A percentile compares a stretch with the other conserved stretches of the same genome.
These are phyloP conservation scores for Whalleya microplaca DNA, from an alignment of 2,329 filamentous ascomycete genomes.

Conservation along the genomic window DNA sequence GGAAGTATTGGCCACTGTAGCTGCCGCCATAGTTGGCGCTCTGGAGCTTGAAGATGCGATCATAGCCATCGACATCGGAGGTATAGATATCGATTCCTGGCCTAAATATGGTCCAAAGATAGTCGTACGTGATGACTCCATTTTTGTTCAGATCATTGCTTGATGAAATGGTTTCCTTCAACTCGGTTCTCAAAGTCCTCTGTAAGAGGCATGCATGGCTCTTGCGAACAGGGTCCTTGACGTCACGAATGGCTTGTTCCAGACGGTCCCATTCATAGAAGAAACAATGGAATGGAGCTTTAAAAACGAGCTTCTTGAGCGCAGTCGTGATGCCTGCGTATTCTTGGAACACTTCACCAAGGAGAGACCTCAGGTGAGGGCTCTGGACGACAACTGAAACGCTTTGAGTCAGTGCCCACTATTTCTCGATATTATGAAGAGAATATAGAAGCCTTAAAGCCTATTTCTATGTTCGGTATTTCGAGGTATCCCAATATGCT, in stretches of 20 bases:
- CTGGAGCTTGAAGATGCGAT: conserved; percentile 44
- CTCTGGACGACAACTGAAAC: conserved; percentile 60
- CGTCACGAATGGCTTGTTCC: conserved; percentile 52
- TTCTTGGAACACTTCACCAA: conserved; percentile 57
- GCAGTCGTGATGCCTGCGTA: conserved; percentile 64
- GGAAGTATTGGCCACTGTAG: conserved; percentile 44
- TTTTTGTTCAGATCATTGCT: conserved; percentile 57
- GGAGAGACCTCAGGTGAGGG: conserved; percentile 59
- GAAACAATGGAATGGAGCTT: conserved; percentile 63
- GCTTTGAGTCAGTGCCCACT: background rate
- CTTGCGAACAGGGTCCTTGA: conserved; percentile 46
- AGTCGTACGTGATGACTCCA: conserved; percentile 55
- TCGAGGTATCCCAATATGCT: background rate
- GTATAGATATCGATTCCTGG: conserved; percentile 49
- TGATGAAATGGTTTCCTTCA: conserved; percentile 53
- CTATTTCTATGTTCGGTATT: background rate
- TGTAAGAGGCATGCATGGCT: conserved; percentile 47
- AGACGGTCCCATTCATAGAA: conserved; percentile 51
- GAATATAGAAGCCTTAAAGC: background rate
- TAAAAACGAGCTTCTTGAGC: conserved; percentile 64
- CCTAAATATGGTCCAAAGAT: conserved; percentile 58
- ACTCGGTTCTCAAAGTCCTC: conserved; percentile 52
- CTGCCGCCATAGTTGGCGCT: conserved; percentile 43
- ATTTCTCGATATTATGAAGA: background rate
- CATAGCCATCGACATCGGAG: conserved; percentile 43